Evolutionary conservation across 192 early-diverging fungal species (phyloP), one percentile per base, ranked within the genome.

Genomic region (Coemansia brasiliensis): DNA sequence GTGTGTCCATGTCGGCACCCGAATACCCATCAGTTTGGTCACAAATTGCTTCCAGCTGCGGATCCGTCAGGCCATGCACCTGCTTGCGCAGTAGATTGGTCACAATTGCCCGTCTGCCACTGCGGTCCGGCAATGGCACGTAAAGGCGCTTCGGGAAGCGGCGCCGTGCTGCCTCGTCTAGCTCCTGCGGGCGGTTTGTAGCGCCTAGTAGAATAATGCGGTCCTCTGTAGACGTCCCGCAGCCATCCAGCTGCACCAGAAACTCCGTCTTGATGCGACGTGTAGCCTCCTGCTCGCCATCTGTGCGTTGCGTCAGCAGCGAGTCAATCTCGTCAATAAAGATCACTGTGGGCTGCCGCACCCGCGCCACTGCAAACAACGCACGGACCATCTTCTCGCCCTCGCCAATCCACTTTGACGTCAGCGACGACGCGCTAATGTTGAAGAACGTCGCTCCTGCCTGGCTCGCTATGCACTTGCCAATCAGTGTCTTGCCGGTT

Each of bases 301-400:
- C 94, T 0, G 88, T 92, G 13, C 94, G 84, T 55, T 92, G 87
- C 2, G 93, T 90, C 61, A 97, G 57, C 5, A 97, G 77, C 8
- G 92, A 94, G 68, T 97, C 94, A 57, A 97, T 94, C 74, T 97
- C 94, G 61, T 97, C 94, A 35, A 97, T 85, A 67, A 95, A 94
- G 13, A 95, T 91, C 0, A 94, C 92, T 0, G 88, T 83, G 17
- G 94, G 94, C 73, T 95, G 93, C 43, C 84, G 79, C 35, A 86
- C 88, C 26, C 94, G 60, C 1, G 94, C 94, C 0, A 96, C 92
- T 0, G 94, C 93, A 80, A 97, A 97, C 40, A 97, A 61, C 12
- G 92, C 89, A 0, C 93, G 86, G 25, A 83, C 91, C 90, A 95
- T 90, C 64, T 96, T 96, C 64, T 96, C 94, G 37, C 93, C 93